Percentiles rank a stretch among this genome's conserved stretches.
These are phyloP conservation scores for Yamadazyma membranifaciens DNA, from an alignment of 1,139 yeast genomes.

Conservation along the genomic window DNA sequence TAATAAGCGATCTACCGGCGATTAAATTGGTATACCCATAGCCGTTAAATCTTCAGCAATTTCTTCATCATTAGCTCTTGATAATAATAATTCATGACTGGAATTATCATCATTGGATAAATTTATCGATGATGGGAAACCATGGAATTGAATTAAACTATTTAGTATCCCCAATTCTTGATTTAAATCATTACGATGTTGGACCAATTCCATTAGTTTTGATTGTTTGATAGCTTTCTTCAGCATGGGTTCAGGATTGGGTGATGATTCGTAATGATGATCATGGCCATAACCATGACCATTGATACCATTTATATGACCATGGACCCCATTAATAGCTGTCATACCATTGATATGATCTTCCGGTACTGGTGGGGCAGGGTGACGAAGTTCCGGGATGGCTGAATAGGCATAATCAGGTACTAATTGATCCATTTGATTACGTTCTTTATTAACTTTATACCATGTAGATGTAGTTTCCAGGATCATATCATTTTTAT, in stretches of 20 bases:
- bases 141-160: slow-evolving; percentile 57
- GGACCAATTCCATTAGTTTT: slow-evolving; percentile 45
- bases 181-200: slow-evolving; percentile 52
- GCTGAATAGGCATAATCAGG: slow-evolving; percentile 42
- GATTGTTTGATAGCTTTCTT: slow-evolving; percentile 40
- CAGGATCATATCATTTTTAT: slow-evolving; percentile 62
- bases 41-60: slow-evolving; percentile 56
- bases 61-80: slow-evolving; percentile 60
- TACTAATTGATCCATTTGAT: slow-evolving; percentile 74
- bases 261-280: slow-evolving; percentile 3
- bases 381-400: slow-evolving; percentile 19
- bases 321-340: slow-evolving; percentile 9
- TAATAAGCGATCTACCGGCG: too few species aligned
- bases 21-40: slow-evolving; percentile 36
- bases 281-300: slow-evolving; percentile 6
- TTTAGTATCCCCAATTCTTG: slow-evolving; percentile 57
- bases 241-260: slow-evolving; percentile 20
- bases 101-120: slow-evolving; percentile 23
- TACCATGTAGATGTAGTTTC: slow-evolving; percentile 90
- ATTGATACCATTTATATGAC: slow-evolving; percentile 9
- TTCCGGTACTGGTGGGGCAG: background rate
- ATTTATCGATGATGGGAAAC: slow-evolving; percentile 68
- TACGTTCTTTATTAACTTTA: slow-evolving; percentile 83
- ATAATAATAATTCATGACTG: slow-evolving; percentile 39
- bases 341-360: background rate